Conservation (phyloP, 2,329 filamentous ascomycete species). For the Nigrospora sphaerica region DNA sequence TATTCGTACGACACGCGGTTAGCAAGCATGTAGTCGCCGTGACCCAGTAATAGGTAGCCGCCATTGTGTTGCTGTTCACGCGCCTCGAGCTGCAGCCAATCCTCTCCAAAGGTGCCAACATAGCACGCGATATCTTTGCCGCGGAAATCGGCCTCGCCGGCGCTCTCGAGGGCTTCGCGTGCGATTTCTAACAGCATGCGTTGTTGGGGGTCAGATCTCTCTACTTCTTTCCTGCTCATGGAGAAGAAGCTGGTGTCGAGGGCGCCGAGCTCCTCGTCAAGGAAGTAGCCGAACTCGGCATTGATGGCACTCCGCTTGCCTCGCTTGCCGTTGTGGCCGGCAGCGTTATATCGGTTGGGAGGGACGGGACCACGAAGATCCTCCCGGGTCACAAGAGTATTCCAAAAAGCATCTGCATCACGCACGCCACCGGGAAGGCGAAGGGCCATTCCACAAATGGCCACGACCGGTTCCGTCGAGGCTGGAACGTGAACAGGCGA, state of each 20-base stretch:
- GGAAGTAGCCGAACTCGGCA: constrained; percentile 4
- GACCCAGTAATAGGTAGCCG: no score
- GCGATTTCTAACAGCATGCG: constrained; percentile 17
- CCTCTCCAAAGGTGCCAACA: constrained; percentile 23
- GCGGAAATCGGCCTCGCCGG: constrained; percentile 18
- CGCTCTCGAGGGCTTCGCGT: constrained; percentile 20
- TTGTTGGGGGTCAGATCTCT: constrained; percentile 21
- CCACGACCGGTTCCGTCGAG: not conserved
- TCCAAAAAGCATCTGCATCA: constrained; percentile 6
- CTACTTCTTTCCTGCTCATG: constrained; percentile 13
- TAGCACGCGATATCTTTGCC: constrained; percentile 23
- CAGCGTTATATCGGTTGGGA: constrained; percentile 7
- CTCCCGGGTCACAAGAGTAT: constrained; percentile 8
- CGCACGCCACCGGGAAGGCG: constrained; percentile 7
- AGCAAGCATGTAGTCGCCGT: no score
- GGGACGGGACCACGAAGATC: constrained; percentile 10
- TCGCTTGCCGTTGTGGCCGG: constrained; percentile 1
- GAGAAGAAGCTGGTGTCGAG: constrained; percentile 14
- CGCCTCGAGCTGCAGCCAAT: constrained; percentile 15
- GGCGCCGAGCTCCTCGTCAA: constrained; percentile 7
- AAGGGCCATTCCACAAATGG: constrained; percentile 9
- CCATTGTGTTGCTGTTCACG: no score
- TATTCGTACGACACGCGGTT: no score
- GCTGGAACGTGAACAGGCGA: no score
- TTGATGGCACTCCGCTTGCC: constrained; percentile 10